Conservation (phyloP, 2,329 filamentous ascomycete species). For the Cordyceps pruinosa region DNA sequence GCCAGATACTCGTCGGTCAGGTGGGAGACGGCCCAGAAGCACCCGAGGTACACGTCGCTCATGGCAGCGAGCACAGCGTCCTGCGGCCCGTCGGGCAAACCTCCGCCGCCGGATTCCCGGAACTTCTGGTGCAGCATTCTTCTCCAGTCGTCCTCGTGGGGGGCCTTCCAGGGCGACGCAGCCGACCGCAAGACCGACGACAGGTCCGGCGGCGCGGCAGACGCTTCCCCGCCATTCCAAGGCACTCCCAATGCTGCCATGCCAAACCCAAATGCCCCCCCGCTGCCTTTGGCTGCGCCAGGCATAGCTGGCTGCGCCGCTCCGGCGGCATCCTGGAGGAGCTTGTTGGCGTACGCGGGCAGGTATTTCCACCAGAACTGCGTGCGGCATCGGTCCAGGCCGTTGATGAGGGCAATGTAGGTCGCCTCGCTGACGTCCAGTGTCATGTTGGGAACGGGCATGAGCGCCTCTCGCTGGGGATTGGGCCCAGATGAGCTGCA, state of each 20-base stretch:
- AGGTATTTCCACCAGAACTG: background rate
- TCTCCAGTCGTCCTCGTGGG: no score
- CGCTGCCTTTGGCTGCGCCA: no score
- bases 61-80: background rate
- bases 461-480: no score
- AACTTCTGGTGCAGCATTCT: background rate
- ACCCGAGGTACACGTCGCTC: background rate
- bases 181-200: no score
- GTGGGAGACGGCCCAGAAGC: background rate
- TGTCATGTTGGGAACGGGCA: no score
- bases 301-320: no score
- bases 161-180: no score
- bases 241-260: no score
- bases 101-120: background rate
- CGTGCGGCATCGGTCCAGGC: background rate
- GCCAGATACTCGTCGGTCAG: background rate
- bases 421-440: background rate
- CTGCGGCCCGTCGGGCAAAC: background rate
- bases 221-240: no score
- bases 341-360: background rate
- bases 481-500: no score
- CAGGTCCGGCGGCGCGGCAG: no score
- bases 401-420: background rate
- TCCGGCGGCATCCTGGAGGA: background rate
- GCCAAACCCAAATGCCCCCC: no score